Evolutionary conservation across 441 rosid genomes (phyloP).

Genomic region (Hura crepitans): DNA sequence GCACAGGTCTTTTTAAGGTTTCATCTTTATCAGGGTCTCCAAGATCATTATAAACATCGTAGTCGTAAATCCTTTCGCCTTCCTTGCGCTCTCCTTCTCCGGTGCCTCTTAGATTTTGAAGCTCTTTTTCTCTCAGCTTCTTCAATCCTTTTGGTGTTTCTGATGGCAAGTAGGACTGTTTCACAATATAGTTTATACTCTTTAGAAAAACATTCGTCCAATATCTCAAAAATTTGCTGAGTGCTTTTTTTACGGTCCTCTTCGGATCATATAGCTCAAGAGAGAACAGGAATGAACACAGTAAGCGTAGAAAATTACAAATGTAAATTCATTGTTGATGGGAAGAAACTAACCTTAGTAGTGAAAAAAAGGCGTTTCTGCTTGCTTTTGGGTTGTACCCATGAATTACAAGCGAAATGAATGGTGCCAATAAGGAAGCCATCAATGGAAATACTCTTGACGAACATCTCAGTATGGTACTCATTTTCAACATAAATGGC

Average conservation of each 20-base stretch:
- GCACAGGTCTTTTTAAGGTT: constrained; percentile 41
- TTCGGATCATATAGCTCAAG: too few species aligned
- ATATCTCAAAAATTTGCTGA: too few species aligned
- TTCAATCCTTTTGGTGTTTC: constrained; percentile 43
- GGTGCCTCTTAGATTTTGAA: constrained; percentile 31
- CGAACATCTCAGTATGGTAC: constrained; percentile 52
- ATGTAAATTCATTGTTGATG: too few species aligned
- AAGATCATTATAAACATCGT: constrained; percentile 49
- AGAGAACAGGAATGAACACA: too few species aligned
- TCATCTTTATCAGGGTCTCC: constrained; percentile 44
- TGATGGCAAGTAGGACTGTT: constrained; percentile 35
- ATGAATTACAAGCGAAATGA: constrained; percentile 45
- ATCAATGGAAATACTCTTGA: constrained; percentile 41
- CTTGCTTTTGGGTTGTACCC: constrained; percentile 46
- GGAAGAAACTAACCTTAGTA: constrained; percentile 34
- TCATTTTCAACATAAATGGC: constrained; percentile 55
- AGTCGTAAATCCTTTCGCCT: constrained; percentile 39
- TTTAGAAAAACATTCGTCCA: too few species aligned
- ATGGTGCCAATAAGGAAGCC: constrained; percentile 38
- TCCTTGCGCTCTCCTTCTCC: constrained; percentile 35
- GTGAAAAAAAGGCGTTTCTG: constrained; percentile 54
- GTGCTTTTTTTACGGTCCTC: too few species aligned
- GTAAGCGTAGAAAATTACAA: too few species aligned
- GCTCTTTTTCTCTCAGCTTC: constrained; percentile 37
- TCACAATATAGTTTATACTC: too few species aligned